These are phyloP conservation scores for Rubia yunnanensis DNA, from an alignment of 257 asterid genomes.

Conservation along the genomic window DNA sequence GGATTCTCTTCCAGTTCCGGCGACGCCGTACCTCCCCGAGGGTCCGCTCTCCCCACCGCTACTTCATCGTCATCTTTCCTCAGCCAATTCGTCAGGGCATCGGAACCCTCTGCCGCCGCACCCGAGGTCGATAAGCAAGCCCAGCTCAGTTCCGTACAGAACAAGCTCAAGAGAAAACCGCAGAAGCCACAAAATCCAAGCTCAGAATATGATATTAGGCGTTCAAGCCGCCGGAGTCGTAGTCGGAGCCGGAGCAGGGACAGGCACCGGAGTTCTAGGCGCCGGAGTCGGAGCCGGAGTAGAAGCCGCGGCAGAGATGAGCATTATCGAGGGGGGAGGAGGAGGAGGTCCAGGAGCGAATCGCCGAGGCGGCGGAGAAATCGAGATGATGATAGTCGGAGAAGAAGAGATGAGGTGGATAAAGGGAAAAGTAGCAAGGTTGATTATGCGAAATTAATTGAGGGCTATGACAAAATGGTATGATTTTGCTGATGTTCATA, in stretches of 20 bases:
- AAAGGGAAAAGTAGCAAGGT: constrained; percentile 19
- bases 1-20: constrained; percentile 57
- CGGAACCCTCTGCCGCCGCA: constrained; percentile 55
- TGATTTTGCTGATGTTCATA: constrained; percentile 7
- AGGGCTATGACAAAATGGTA: constrained; percentile 75
- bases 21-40: constrained; percentile 46
- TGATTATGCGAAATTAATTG: constrained; percentile 50
- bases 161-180: constrained; percentile 59
- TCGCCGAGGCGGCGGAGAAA: constrained; percentile 33
- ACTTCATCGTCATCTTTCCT: constrained; percentile 49
- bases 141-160: constrained; percentile 53
- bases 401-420: constrained; percentile 22
- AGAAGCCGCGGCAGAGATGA: constrained; percentile 35
- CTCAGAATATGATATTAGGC: neutral
- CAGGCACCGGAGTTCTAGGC: constrained; percentile 13
- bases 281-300: constrained; percentile 25
- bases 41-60: constrained; percentile 43
- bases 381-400: constrained; percentile 22
- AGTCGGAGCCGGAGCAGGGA: constrained; percentile 21
- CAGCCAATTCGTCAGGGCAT: constrained; percentile 63
- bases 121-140: constrained; percentile 46
- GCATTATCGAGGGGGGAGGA: constrained; percentile 32
- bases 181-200: constrained; percentile 6
- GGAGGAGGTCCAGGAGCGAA: constrained; percentile 30
- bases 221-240: constrained; percentile 18